phyloP scores from a whole-genome alignment of 176 grass and related monocot species.

The Melocanna baccifera region DNA sequence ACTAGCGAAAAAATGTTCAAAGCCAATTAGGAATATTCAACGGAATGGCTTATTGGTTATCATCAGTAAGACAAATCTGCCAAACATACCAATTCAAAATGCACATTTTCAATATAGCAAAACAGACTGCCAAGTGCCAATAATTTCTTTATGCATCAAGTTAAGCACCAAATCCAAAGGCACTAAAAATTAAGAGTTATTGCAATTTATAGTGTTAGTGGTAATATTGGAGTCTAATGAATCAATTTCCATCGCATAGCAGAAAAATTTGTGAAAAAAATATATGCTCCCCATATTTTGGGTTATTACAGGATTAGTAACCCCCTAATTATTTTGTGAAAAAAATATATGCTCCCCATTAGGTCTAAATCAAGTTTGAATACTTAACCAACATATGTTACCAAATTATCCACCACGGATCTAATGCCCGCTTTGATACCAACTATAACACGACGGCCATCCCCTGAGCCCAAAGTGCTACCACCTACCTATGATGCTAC shows the following conservation, averaged over 20 bases:
- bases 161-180: not conserved
- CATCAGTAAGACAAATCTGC: not conserved
- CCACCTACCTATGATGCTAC: too few relatives aligned
- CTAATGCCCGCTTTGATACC: too few relatives aligned
- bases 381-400: too few relatives aligned
- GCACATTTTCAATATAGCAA: not conserved
- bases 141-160: not conserved
- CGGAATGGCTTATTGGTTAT: not conserved
- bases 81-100: not conserved
- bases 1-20: not conserved
- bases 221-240: too few relatives aligned
- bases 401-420: too few relatives aligned
- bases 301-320: not conserved
- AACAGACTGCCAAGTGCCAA: not conserved
- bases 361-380: too few relatives aligned
- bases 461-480: too few relatives aligned
- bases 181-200: not conserved
- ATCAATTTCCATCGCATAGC: not conserved
- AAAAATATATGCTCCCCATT: too few relatives aligned
- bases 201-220: not conserved
- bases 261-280: not conserved
- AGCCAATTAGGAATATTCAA: not conserved
- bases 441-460: too few relatives aligned
- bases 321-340: not conserved
- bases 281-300: not conserved